Conservation (phyloP, 352 stramenopile genomes). For the Thalassiosira pacifica region DNA sequence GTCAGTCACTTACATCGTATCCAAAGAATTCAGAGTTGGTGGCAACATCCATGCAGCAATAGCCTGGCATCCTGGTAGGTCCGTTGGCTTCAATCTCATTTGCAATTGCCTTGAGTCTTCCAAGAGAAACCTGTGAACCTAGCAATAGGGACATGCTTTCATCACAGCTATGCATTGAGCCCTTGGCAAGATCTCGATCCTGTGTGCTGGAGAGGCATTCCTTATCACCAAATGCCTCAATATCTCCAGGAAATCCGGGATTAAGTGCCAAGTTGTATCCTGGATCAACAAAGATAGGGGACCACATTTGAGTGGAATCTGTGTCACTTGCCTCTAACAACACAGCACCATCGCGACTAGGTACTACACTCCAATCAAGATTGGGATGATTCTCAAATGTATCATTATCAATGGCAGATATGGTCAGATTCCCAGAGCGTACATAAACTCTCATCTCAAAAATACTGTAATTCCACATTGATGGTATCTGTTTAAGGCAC, state of each 20-base stretch:
- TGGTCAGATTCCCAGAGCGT: background rate
- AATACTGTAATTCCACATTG: no score
- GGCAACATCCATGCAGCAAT: constrained; percentile 18
- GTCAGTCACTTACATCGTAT: constrained; percentile 7
- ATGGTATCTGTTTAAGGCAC: no score
- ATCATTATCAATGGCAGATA: background rate
- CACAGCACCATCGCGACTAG: no score
- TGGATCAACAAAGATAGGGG: background rate
- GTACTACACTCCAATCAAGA: no score
- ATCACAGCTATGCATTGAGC: background rate
- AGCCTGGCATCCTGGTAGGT: constrained; percentile 5
- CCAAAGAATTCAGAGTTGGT: constrained; percentile 13
- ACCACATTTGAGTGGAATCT: constrained; percentile 17
- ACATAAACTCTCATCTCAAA: no score
- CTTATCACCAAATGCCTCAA: no score
- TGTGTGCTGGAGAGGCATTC: no score
- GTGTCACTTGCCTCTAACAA: no score
- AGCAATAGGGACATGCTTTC: constrained; percentile 8
- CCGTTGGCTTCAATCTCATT: background rate
- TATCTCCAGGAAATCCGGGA: constrained; percentile 13
- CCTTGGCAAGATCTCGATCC: no score
- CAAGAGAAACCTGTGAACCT: constrained; percentile 1
- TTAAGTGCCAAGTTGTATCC: constrained; percentile 9
- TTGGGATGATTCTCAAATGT: no score
- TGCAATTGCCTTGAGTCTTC: background rate